Percentiles rank a stretch among this genome's conserved stretches.
These are phyloP conservation scores for Cercospora brassicicola DNA, from an alignment of 2,329 filamentous ascomycete genomes.

Conservation along the genomic window DNA sequence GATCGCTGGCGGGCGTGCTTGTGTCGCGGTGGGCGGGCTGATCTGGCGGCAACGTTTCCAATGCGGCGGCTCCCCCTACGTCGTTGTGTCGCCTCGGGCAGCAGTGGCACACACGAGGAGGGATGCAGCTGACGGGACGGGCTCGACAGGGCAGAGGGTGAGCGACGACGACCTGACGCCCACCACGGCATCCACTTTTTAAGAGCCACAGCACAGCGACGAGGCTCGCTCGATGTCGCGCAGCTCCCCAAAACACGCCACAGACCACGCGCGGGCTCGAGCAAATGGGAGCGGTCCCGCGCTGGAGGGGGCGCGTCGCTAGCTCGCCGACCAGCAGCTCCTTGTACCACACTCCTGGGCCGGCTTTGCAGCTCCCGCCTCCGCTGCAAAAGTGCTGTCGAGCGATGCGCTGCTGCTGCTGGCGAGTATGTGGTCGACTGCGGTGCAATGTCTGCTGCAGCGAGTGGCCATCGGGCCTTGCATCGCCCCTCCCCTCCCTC, in stretches of 20 bases:
- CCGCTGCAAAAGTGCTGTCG: background rate
- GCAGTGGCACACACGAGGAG: background rate
- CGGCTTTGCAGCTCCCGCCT: conserved; percentile 6
- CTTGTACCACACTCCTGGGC: conserved; percentile 12
- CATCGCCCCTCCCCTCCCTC: background rate
- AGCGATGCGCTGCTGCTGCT: background rate
- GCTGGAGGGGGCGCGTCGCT: background rate
- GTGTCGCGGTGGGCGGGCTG: background rate
- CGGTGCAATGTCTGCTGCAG: conserved; percentile 4
- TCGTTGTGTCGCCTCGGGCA: conserved; percentile 12
- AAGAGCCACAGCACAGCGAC: background rate
- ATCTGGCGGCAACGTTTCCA: background rate
- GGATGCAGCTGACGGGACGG: background rate
- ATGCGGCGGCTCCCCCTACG: background rate
- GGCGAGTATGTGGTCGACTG: background rate
- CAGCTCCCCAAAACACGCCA: conserved; percentile 11
- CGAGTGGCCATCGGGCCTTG: background rate
- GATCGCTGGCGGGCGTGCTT: conserved; percentile 1
- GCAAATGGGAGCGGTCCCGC: conserved; percentile 19
- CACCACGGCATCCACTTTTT: conserved; percentile 9
- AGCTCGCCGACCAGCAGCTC: background rate
- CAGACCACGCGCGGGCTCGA: conserved; percentile 13
- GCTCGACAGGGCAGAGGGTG: background rate
- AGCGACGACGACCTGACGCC: background rate
- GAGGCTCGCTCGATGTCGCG: conserved; percentile 12